Base-by-base conservation (phyloP, 169 alveolate genomes). In the Theileria luwenshuni region DNA sequence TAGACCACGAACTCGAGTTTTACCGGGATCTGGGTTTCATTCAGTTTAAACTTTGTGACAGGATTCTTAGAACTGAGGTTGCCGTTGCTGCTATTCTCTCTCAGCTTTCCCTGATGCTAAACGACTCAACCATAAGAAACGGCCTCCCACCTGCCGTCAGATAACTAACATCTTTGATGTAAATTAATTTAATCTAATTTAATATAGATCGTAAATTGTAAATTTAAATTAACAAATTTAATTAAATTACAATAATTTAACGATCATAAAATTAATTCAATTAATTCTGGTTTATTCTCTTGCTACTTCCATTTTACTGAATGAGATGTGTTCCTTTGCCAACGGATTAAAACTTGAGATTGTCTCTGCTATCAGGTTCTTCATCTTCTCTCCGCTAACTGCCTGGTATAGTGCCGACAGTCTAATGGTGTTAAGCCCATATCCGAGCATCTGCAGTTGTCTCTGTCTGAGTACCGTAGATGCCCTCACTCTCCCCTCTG, bases 51-150 rank as follows among this genome's bases (percentile, higher is more conserved):
- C 58, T 81, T 5, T 73, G 77, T 7, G 79, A 68, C 47, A 58
- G 81, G 23, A 81, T 81, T 23, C 89, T 81, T 23, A 65, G 85
- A 28, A 60, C 85, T 15, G 84, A 72, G 52, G 85, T 74, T 8
- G 89, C 89, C 1, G 72, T 69, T 1, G 84, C 41, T 0, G 89
- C 85, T 27, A 51, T 74, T 1, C 58, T 81, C 21, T 33, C 85
- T 15, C 85, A 73, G 52, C 43, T 81, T 38, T 33, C 62, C 41
- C 64, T 73, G 52, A 52, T 81, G 54, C 75, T 81, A 28, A 49
- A 61, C 17, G 85, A 81, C 52, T 5, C 48, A 25, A 54, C 75
- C 33, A 23, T 81, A 25, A 54, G 88, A n/a, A 33, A 51, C 38
- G 88, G 88, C n/a, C 62, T 61, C 21, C 65, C 63, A 2, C 47